phyloP scores from a whole-genome alignment of 306 rosid genomes.

The Herpetospermum pedunculosum region DNA sequence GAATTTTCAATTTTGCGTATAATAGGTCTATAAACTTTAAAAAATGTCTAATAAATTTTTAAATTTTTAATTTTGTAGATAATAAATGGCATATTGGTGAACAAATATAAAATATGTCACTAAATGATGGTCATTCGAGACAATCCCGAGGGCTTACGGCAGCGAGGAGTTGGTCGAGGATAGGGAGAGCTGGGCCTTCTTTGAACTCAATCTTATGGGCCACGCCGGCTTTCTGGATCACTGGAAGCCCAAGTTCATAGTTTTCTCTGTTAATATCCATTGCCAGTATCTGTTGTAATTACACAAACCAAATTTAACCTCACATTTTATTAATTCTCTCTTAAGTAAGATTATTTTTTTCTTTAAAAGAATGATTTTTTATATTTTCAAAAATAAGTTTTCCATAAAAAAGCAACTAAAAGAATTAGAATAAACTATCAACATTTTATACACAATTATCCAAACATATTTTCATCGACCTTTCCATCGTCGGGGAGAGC shows the following conservation, averaged over 20 bases:
- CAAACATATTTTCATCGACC: slow-evolving; percentile 17
- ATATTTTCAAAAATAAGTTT: too few species aligned
- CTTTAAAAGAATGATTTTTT: too few species aligned
- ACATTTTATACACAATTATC: neutral
- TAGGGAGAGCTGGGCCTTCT: slow-evolving; percentile 93
- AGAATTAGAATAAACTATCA: too few species aligned
- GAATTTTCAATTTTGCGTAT: too few species aligned
- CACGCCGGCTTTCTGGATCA: slow-evolving; percentile 69
- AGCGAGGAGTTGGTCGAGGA: slow-evolving; percentile 49
- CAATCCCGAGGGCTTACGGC: too few species aligned
- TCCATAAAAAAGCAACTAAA: neutral
- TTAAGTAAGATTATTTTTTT: neutral
- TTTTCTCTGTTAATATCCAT: slow-evolving; percentile 84
- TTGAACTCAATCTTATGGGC: slow-evolving; percentile 83
- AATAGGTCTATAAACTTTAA: too few species aligned
- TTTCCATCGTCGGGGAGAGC: slow-evolving; percentile 87
- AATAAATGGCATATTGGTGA: too few species aligned
- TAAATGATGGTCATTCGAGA: too few species aligned
- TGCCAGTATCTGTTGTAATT: slow-evolving; percentile 50
- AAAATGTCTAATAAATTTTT: too few species aligned
- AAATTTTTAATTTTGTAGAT: too few species aligned
- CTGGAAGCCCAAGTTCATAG: slow-evolving; percentile 65
- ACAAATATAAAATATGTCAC: too few species aligned
- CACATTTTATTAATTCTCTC: neutral
- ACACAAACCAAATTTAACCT: neutral